Percentiles rank a stretch among this genome's conserved stretches.
Conservation (phyloP, 31 red algal species). For the Asparagopsis taxiformis region DNA sequence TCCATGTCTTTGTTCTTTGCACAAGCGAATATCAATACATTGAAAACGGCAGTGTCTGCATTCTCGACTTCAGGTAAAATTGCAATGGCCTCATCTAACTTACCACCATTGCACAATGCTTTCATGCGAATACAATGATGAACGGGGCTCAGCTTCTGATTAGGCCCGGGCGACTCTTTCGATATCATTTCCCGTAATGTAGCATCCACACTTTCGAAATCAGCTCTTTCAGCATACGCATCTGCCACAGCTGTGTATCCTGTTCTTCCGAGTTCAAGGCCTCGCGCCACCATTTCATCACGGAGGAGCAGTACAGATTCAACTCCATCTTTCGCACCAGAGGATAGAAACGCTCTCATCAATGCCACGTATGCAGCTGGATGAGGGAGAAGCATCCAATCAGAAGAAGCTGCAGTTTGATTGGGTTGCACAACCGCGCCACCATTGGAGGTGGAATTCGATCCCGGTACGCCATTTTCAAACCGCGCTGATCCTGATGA, state of each 20-base stretch:
- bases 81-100: slow-evolving; percentile 58
- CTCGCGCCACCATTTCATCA: slow-evolving; percentile 71
- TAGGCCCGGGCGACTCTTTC: slow-evolving; percentile 15
- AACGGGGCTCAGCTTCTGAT: slow-evolving; percentile 42
- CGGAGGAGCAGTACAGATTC: slow-evolving; percentile 50
- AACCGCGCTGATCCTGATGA: not conserved
- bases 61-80: slow-evolving; percentile 62
- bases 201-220: slow-evolving; percentile 53
- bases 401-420: slow-evolving; percentile 3
- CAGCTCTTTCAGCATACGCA: slow-evolving; percentile 55
- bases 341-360: slow-evolving; percentile 68
- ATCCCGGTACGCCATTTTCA: not conserved
- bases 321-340: slow-evolving; percentile 46
- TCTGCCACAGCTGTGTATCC: slow-evolving; percentile 68
- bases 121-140: slow-evolving; percentile 76
- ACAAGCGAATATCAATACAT: slow-evolving; percentile 44
- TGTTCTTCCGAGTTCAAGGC: slow-evolving; percentile 51
- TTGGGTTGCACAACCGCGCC: not conserved
- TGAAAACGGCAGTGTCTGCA: slow-evolving; percentile 64
- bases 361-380: slow-evolving; percentile 56
- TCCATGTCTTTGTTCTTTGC: slow-evolving; percentile 62
- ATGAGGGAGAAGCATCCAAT: slow-evolving; percentile 67
- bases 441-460: not conserved
- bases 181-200: slow-evolving; percentile 44
- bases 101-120: slow-evolving; percentile 49